Percentiles rank a stretch among this genome's conserved stretches.
phyloP scores from a whole-genome alignment of 2,329 filamentous ascomycete species.

The Ophiostoma fasciatum region DNA sequence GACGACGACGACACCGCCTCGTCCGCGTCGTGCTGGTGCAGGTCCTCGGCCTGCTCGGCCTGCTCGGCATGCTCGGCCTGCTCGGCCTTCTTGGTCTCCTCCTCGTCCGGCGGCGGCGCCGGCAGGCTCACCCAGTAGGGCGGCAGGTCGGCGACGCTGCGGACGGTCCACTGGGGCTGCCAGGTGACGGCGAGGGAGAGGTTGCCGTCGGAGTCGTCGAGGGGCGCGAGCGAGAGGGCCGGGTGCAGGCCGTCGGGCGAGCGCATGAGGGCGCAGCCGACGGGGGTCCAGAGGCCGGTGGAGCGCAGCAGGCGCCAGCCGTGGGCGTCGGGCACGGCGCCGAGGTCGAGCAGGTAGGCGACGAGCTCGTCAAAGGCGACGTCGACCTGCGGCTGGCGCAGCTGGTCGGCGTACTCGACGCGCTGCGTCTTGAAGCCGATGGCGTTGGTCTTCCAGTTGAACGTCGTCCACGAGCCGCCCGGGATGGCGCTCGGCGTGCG shows the following conservation, averaged over 20 bases:
- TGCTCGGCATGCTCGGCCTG: neutral
- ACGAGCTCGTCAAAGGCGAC: constrained; percentile 44
- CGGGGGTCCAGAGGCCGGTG: constrained; percentile 45
- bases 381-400: constrained; percentile 37
- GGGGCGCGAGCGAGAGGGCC: constrained; percentile 36
- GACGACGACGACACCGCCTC: neutral
- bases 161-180: constrained; percentile 37
- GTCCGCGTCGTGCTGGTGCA: neutral
- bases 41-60: too few relatives aligned
- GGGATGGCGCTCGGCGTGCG: constrained; percentile 36
- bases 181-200: constrained; percentile 42
- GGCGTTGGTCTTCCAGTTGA: constrained; percentile 49
- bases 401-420: constrained; percentile 44
- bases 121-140: constrained; percentile 43
- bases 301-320: constrained; percentile 42
- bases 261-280: constrained; percentile 40
- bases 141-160: constrained; percentile 36
- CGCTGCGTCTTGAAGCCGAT: constrained; percentile 48
- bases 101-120: constrained; percentile 14
- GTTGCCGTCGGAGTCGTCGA: constrained; percentile 46
- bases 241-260: constrained; percentile 33
- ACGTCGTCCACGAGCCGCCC: constrained; percentile 49
- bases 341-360: constrained; percentile 46
- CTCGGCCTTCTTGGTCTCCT: neutral
- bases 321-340: constrained; percentile 43